Conservation (phyloP, 805 yeast species). For the Isabelozyma gotoi region DNA sequence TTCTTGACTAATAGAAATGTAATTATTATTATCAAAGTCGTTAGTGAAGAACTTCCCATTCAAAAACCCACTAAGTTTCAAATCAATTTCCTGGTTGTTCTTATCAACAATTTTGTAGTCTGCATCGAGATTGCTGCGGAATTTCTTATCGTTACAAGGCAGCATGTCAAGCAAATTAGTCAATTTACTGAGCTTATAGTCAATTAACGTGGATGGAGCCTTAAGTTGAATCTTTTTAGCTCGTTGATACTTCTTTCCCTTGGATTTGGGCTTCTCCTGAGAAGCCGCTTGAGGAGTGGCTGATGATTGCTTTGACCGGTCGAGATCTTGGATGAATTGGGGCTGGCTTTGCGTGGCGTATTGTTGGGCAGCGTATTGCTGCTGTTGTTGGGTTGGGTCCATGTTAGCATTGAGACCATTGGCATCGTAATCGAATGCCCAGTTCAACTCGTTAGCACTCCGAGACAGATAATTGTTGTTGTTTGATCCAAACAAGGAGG, state of each 20-base stretch:
- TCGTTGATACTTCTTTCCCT: constrained; percentile 8
- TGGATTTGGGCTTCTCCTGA: constrained; percentile 6
- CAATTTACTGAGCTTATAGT: constrained; percentile 25
- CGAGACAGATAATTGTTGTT: neutral
- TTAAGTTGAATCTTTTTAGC: constrained; percentile 8
- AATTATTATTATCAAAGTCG: constrained; percentile 39
- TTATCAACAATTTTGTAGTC: constrained; percentile 29
- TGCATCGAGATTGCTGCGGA: constrained; percentile 8
- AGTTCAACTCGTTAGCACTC: neutral
- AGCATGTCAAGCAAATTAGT: constrained; percentile 29
- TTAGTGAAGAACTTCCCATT: constrained; percentile 44
- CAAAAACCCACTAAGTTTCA: constrained; percentile 36
- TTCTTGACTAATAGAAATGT: constrained; percentile 14
- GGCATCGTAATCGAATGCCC: neutral
- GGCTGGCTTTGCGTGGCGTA: constrained; percentile 1
- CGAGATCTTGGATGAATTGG: neutral
- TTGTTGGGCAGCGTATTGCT: constrained; percentile 5
- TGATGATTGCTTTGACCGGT: neutral
- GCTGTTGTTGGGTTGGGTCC: constrained; percentile 4
- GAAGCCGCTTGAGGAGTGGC: constrained; percentile 4
- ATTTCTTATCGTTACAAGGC: constrained; percentile 5
- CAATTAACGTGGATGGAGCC: constrained; percentile 15
- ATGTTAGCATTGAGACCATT: neutral
- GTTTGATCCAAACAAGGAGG: neutral
- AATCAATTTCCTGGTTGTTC: constrained; percentile 21